Conservation (phyloP, 148 eudicot species). For the Arctostaphylos glauca region DNA sequence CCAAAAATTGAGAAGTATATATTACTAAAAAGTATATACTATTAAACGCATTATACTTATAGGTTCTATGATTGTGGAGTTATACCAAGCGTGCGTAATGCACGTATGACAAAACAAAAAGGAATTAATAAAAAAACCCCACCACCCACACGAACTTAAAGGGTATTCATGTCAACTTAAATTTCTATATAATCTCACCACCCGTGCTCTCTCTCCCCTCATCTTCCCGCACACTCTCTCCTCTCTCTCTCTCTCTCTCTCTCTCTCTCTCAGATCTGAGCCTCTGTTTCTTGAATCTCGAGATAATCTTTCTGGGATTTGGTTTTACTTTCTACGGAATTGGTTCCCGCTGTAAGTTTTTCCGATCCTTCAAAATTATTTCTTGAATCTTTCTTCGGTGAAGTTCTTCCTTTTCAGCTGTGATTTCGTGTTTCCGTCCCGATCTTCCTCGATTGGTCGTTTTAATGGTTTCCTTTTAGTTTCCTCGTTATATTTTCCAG, state of each 20-base stretch:
- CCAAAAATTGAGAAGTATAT: no score
- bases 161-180: slow-evolving; percentile 37
- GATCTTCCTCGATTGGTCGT: background rate
- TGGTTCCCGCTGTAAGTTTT: slow-evolving; percentile 14
- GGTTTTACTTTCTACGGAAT: background rate
- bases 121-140: background rate
- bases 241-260: slow-evolving; percentile 4
- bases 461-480: background rate
- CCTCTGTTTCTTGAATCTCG: background rate
- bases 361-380: background rate
- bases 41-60: background rate
- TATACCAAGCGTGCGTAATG: slow-evolving; percentile 39
- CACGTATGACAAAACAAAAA: slow-evolving; percentile 18
- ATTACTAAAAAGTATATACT: background rate
- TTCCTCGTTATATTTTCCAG: background rate
- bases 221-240: background rate
- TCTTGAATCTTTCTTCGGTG: background rate
- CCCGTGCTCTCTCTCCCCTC: slow-evolving; percentile 13
- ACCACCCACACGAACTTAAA: slow-evolving; percentile 27
- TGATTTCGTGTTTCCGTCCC: background rate
- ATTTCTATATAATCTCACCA: slow-evolving; percentile 26
- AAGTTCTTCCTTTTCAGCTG: background rate
- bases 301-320: background rate
- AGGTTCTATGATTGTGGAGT: slow-evolving; percentile 31
- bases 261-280: background rate